These are phyloP conservation scores for Colletotrichum caudatum DNA, from an alignment of 2,329 filamentous ascomycete species.

Conservation along the genomic window DNA sequence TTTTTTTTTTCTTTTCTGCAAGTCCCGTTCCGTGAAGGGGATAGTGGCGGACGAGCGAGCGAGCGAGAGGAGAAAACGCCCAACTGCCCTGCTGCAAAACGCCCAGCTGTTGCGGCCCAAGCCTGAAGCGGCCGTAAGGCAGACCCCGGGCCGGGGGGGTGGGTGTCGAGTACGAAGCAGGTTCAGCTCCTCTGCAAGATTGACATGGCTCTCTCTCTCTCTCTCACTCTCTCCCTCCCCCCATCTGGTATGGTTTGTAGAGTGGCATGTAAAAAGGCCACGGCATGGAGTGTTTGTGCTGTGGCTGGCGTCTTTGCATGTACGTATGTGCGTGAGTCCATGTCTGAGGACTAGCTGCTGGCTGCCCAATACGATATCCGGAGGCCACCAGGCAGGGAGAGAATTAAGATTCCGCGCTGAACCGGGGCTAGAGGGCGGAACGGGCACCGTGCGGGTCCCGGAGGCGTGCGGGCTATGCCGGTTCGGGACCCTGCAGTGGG, in stretches of 20 bases:
- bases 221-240: too few species aligned
- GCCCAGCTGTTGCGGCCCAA: conserved; percentile 23
- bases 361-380: background rate
- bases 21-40: conserved; percentile 7
- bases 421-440: conserved; percentile 32
- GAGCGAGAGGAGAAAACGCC: conserved; percentile 17
- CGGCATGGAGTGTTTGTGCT: background rate
- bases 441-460: conserved; percentile 18
- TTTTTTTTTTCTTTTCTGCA: background rate
- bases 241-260: too few species aligned
- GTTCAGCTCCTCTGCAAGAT: conserved; percentile 37
- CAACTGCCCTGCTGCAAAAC: conserved; percentile 15
- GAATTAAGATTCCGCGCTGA: conserved; percentile 36
- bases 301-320: background rate
- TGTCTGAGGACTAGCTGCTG: conserved; percentile 9
- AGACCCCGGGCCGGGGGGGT: background rate
- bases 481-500: conserved; percentile 26
- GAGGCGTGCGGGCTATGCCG: conserved; percentile 30
- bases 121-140: conserved; percentile 25
- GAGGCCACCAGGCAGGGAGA: background rate
- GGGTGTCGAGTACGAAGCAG: background rate
- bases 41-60: background rate
- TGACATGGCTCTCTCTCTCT: background rate
- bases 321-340: background rate
- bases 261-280: background rate